Conservation (phyloP, 768 basidiomycete species). For the Exidia glandulosa region DNA sequence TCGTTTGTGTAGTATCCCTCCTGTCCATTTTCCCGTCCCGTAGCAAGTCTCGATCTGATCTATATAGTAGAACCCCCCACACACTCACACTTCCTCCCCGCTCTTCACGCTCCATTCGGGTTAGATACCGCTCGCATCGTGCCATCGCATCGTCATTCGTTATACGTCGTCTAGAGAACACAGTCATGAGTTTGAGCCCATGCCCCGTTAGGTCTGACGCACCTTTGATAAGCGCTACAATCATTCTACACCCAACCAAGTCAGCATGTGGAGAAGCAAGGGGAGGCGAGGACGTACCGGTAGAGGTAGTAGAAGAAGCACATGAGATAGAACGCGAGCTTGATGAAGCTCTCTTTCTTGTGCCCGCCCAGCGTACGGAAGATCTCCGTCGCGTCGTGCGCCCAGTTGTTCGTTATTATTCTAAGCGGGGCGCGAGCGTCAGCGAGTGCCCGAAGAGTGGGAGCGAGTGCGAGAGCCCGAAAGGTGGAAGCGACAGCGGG, state of each 20-base stretch:
- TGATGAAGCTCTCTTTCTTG: constrained; percentile 94
- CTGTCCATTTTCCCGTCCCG: no score
- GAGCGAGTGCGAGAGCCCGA: no score
- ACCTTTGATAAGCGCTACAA: constrained; percentile 70
- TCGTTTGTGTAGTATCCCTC: no score
- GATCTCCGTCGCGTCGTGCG: constrained; percentile 99
- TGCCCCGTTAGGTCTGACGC: not conserved
- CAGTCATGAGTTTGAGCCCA: not conserved
- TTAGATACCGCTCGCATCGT: not conserved
- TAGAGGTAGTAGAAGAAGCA: constrained; percentile 92
- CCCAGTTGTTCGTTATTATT: constrained; percentile 86
- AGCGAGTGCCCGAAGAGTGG: not conserved
- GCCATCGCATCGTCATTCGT: not conserved
- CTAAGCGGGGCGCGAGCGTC: constrained; percentile 39
- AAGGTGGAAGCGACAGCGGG: no score
- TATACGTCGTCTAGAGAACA: not conserved
- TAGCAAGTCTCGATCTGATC: no score
- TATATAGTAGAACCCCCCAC: no score
- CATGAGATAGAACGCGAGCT: constrained; percentile 85
- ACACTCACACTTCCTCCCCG: no score
- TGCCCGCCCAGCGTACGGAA: constrained; percentile 88
- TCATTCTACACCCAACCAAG: constrained; percentile 46
- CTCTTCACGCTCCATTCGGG: no score
- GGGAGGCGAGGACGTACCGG: constrained; percentile 41
- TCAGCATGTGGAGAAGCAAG: not conserved